These are phyloP conservation scores for Cercospora canescens DNA, from an alignment of 2,329 filamentous ascomycete species.

Conservation along the genomic window DNA sequence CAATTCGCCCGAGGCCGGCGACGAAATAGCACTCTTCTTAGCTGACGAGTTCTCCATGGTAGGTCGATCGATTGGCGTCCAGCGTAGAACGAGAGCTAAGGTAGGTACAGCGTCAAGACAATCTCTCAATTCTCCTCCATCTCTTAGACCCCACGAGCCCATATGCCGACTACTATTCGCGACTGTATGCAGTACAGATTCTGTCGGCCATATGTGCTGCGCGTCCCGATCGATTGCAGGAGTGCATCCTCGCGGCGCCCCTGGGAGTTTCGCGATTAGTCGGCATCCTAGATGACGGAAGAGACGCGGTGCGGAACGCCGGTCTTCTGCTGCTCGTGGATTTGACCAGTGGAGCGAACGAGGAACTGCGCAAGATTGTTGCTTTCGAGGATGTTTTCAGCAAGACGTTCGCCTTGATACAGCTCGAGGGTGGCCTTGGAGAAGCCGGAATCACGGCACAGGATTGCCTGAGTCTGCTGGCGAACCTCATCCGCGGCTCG, in stretches of 20 bases:
- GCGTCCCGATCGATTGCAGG: slow-evolving; percentile 86
- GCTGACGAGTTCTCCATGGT: slow-evolving; percentile 97
- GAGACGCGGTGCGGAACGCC: slow-evolving; percentile 85
- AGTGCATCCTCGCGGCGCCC: slow-evolving; percentile 87
- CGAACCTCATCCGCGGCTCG: slow-evolving; percentile 85
- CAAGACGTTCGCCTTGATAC: slow-evolving; percentile 78
- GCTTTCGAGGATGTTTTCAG: slow-evolving; percentile 95
- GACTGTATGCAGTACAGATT: slow-evolving; percentile 87
- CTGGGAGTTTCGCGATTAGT: slow-evolving; percentile 86
- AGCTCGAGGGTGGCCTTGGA: slow-evolving; percentile 74
- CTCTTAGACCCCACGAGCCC: slow-evolving; percentile 86
- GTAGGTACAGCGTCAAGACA: slow-evolving; percentile 77
- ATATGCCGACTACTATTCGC: slow-evolving; percentile 62
- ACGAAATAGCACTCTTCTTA: slow-evolving; percentile 93
- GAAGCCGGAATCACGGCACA: slow-evolving; percentile 87
- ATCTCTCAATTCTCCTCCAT: slow-evolving; percentile 85
- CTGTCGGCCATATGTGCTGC: slow-evolving; percentile 83
- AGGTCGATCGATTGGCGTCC: slow-evolving; percentile 31
- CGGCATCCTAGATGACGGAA: slow-evolving; percentile 75
- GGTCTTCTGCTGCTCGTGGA: slow-evolving; percentile 83
- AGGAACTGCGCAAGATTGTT: slow-evolving; percentile 90
- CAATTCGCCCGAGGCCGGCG: slow-evolving; percentile 78
- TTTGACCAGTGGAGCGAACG: slow-evolving; percentile 74
- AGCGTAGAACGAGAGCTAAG: slow-evolving; percentile 45
- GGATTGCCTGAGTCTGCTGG: slow-evolving; percentile 86